Base-by-base conservation (phyloP, 257 asterid species). In the Fraxinus americana region DNA sequence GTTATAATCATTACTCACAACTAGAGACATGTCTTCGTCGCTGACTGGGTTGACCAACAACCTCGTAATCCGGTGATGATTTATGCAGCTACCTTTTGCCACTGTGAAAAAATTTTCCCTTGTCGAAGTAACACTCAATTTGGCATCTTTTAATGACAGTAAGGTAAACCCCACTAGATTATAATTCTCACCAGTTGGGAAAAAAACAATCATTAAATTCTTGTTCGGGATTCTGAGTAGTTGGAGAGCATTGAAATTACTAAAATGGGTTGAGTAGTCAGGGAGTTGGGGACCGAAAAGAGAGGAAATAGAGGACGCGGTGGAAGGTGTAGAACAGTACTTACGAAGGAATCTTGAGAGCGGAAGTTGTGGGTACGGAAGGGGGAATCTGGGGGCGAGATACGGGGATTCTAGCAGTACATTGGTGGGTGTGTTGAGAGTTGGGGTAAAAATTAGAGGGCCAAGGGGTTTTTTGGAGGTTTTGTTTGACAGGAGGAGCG, bases 141-240 rank as follows among this genome's bases (percentile, higher is more conserved):
- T 16, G 45, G 85, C 90, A 70, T 83, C 90, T 71, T 83, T 71
- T 5, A 75, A 29, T 19, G 80, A 70, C 11, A 92, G 81, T 71
- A 89, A 59, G 19, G 88, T 75, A 81, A 81, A 88, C n/a, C 96
- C 99, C 52, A 92, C 88, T 59, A 61, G 75, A 66, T 89, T 95
- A 71, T 81, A 86, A 76, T 91, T 94, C 32, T 91, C 91, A 6
- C 97, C 96, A 0, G 89, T 73, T 3, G 97, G 97, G 67, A 88
- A 91, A 80, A 94, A 85, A 6, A 63, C 92, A 35, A 88, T 30
- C 35, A 83, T 38, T 19, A 75, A 76, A 16, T 75, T 80, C 50
- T 72, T 76, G 36, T 67, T 57, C 8, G 89, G 84, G 38, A 81
- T 72, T 23, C 70, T 90, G 70, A 94, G 91, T 86, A 88, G 27